Percentiles rank a stretch among this genome's conserved stretches.
Evolutionary conservation across 2,329 filamentous ascomycete genomes (phyloP).

Genomic region (Verticillium zaregamsianum): DNA sequence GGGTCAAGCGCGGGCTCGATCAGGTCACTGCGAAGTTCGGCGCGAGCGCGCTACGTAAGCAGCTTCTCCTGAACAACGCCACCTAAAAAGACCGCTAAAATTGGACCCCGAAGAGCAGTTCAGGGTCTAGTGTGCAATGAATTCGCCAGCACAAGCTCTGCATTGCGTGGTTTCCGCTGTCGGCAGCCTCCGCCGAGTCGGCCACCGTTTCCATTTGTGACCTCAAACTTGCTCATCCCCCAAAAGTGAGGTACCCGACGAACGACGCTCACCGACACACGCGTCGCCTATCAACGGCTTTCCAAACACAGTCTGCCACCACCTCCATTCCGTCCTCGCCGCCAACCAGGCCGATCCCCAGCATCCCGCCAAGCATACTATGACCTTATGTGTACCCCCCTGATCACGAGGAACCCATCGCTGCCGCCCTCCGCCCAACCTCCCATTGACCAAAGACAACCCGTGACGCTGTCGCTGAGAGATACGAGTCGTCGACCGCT

Average conservation of each 20-base stretch:
- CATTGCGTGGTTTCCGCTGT: not conserved
- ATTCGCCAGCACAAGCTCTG: not conserved
- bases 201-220: not conserved
- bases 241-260: not conserved
- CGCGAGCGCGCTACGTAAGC: not conserved
- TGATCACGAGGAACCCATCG: not conserved
- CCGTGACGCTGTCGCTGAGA: not conserved
- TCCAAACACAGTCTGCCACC: not conserved
- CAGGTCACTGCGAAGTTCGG: not conserved
- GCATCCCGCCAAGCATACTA: not conserved
- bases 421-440: not conserved
- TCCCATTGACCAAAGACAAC: not conserved
- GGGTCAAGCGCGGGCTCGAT: not conserved
- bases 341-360: not conserved
- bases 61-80: not conserved
- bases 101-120: not conserved
- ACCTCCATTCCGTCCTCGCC: not conserved
- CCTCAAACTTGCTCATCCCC: not conserved
- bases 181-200: not conserved
- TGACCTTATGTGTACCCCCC: not conserved
- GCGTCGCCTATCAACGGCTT: slow-evolving; percentile 13
- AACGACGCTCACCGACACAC: not conserved
- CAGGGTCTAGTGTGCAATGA: not conserved
- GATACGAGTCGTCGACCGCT: not conserved
- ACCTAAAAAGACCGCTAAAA: not conserved